phyloP scores from a whole-genome alignment of 129 eudicot genomes.

The Chrysanthemum makinoi region DNA sequence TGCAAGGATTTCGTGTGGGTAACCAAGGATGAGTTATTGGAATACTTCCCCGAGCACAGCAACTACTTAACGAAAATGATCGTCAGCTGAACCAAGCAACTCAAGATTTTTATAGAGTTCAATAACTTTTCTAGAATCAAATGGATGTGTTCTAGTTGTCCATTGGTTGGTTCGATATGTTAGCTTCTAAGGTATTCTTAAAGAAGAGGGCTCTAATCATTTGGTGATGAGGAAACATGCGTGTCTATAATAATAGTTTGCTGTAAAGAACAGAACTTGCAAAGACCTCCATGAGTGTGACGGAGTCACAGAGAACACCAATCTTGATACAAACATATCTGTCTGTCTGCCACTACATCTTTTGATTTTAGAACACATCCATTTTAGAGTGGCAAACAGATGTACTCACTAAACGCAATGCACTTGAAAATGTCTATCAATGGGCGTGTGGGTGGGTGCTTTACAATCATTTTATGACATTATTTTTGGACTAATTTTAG shows the following conservation, averaged over 20 bases:
- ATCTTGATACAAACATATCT: too few species aligned
- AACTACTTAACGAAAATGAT: constrained; percentile 76
- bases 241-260: too few species aligned
- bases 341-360: too few species aligned
- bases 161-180: too few species aligned
- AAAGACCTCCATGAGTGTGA: too few species aligned
- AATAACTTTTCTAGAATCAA: constrained; percentile 19
- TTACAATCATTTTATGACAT: neutral
- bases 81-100: constrained; percentile 45
- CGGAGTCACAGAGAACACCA: too few species aligned
- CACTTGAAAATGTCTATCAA: constrained; percentile 83
- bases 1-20: constrained; percentile 89
- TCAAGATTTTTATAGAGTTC: constrained; percentile 1
- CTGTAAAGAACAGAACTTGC: too few species aligned
- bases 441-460: constrained; percentile 97
- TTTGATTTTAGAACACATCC: too few species aligned
- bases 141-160: constrained; percentile 15
- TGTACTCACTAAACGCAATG: constrained; percentile 75
- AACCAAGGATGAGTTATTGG: constrained; percentile 80
- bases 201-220: too few species aligned
- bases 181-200: too few species aligned
- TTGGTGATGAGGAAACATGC: too few species aligned
- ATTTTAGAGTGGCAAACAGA: constrained; percentile 71
- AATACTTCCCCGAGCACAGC: constrained; percentile 80
- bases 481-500: neutral